Evolutionary conservation across 2,329 filamentous ascomycete species (phyloP), one percentile per base, ranked within the genome.

Genomic region (Ceratocystis colombiana): DNA sequence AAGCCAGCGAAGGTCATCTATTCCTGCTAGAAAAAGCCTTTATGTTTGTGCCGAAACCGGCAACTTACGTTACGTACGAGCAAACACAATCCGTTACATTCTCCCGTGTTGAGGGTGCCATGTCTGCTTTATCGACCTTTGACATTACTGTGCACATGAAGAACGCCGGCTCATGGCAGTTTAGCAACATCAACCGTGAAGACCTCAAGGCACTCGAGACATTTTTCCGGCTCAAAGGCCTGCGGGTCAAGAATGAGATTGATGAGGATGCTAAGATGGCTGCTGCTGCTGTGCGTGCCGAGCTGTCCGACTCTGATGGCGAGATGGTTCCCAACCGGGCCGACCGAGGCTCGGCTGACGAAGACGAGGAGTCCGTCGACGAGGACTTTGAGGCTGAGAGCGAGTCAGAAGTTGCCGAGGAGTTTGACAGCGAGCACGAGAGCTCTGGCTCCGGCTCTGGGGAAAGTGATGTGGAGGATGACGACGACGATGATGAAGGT

Each of bases 121-220:
- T 97, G 69, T 96, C 93, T 64, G 90, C 94, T 62, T 88, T 93
- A 70, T 89, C 94, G 67, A 99, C 94, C 1, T 99, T 99, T 73
- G 94, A 99, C 75, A 96, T 99, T 71, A 94, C 91, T 0, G 89
- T 99, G 67, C 87, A 87, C 66, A 83, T 96, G 79, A 97, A 96
- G 81, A 85, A 81, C 71, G 82, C 84, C 64, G 88, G 89, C 67
- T 91, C 96, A 73, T 90, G 92, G 71, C 92, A 96, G 73, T 99
- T 99, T 79, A 96, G 91, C 78, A 99, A 99, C 80, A 99, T 99
- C 76, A 99, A 96, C 75, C 88, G 93, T 71, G 94, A 99, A 79
- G 94, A 99, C 75, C 90, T 97, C 76, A 89, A 94, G 77, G 89
- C 90, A 5, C 84, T 99, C n/a, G 94, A 99, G 76, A 87, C 88